Conservation (phyloP, 192 early-diverging fungal genomes). For the Allomyces arbusculus region DNA sequence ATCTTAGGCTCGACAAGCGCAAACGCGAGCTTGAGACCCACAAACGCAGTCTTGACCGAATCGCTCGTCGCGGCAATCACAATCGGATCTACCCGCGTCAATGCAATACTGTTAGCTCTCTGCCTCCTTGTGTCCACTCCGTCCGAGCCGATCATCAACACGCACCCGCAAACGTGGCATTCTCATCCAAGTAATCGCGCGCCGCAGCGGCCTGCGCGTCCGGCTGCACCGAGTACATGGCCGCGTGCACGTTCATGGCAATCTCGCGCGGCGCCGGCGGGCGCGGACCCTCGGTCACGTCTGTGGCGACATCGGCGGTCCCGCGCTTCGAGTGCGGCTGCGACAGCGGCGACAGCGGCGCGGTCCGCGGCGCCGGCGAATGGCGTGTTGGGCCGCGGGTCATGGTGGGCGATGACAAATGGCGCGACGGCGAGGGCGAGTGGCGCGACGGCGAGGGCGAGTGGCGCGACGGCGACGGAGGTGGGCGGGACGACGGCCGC, state of each 20-base stretch:
- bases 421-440: no score
- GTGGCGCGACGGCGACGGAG: no score
- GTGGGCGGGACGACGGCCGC: no score
- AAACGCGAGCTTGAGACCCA: neutral
- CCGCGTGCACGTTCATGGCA: neutral
- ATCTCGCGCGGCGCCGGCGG: neutral
- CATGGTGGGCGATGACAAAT: no score
- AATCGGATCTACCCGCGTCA: neutral
- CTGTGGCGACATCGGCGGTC: no score
- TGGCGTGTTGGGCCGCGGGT: no score
- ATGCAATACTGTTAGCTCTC: neutral
- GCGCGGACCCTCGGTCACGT: no score
- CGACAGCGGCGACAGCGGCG: no score
- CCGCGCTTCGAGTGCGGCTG: no score
- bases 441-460: no score
- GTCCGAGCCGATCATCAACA: neutral
- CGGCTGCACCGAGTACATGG: neutral
- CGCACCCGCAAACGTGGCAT: neutral
- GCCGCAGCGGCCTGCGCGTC: neutral
- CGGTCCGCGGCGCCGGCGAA: no score
- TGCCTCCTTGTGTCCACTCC: neutral
- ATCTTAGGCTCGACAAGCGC: neutral
- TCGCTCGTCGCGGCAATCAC: neutral
- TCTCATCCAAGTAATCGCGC: neutral
- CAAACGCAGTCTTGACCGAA: neutral